Base-by-base conservation (phyloP, 179 eudicot genomes). In the Silene coronaria region DNA sequence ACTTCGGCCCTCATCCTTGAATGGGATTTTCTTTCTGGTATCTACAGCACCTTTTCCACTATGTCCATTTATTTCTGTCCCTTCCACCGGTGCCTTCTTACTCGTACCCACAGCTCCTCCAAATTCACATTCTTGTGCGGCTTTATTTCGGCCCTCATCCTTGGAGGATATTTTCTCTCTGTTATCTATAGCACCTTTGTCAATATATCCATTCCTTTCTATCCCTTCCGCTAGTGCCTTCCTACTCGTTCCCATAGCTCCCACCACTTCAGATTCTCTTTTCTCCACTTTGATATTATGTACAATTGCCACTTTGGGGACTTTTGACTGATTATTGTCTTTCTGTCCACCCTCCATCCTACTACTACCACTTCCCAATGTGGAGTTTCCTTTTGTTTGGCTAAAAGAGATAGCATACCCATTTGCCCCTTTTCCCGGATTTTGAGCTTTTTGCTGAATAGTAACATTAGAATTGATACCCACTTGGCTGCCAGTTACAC, bases 401-500 rank as follows among this genome's bases (percentile, higher is more conserved):
- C 55, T 30, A 46, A 64, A 60, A 69, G 74, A 63, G 2, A 19
- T 66, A 74, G 46, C 70, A 48, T 58, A 34, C 66, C 67, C 68
- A 72, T 69, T 79, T 8, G 69, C 71, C 48, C 57, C 30, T 60
- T 53, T 77, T 24, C 69, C 75, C 10, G 57, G 36, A 21, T 51
- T 60, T 24, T 71, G 77, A 60, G 42, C 62, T 42, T 72, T 75
- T 51, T 28, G 69, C 68, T 73, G 74, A 67, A 53, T 51, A 24
- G 69, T 34, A 64, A 30, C 66, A 58, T 63, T 70, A 66, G 28
- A 55, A 51, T 71, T 72, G 48, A 65, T 36, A 63, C 74, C 38
- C n/a, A 67, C 57, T 66, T 53, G 73, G 67, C 75, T 80, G 74
- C 78, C 78, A 34, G 57, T 78, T 60, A 79, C 79, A 67, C 77